Evolutionary conservation across 305 asterid species (phyloP).

Genomic region (Fraxinus angustifolia): DNA sequence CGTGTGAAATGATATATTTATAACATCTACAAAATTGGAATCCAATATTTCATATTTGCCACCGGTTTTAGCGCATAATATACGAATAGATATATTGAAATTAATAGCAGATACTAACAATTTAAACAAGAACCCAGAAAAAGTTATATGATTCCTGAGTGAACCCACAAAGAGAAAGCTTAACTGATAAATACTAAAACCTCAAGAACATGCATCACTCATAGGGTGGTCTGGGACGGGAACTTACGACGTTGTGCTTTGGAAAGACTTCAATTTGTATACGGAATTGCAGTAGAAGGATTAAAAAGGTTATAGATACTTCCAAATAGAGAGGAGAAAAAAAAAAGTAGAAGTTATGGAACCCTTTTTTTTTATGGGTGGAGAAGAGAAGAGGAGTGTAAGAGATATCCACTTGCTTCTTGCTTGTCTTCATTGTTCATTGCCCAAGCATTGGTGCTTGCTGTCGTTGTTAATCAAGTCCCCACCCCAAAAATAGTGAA

Average conservation of each 20-base stretch:
- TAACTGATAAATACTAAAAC: constrained; percentile 32
- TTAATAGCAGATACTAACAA: background rate
- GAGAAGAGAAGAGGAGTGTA: no score
- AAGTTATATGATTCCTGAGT: background rate
- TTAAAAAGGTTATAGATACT: constrained; percentile 1
- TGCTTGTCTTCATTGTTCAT: background rate
- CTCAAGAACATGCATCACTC: background rate
- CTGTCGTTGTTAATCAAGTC: background rate
- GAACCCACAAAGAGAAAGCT: background rate
- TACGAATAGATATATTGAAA: background rate
- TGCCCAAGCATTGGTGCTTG: background rate
- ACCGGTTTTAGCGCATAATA: background rate
- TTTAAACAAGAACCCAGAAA: background rate
- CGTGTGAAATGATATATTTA: background rate
- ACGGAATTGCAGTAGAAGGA: background rate
- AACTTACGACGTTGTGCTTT: constrained; percentile 9
- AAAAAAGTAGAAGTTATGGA: no score
- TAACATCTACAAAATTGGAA: constrained; percentile 8
- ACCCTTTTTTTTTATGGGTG: no score
- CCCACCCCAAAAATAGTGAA: no score
- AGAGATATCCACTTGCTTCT: background rate
- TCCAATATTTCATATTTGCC: constrained; percentile 11
- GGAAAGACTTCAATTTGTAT: background rate
- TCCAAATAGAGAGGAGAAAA: background rate
- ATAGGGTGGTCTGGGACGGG: background rate